Percentiles rank a stretch among this genome's conserved stretches.
Conservation (phyloP, 2,329 filamentous ascomycete genomes). For the Fusarium xyrophilum region DNA sequence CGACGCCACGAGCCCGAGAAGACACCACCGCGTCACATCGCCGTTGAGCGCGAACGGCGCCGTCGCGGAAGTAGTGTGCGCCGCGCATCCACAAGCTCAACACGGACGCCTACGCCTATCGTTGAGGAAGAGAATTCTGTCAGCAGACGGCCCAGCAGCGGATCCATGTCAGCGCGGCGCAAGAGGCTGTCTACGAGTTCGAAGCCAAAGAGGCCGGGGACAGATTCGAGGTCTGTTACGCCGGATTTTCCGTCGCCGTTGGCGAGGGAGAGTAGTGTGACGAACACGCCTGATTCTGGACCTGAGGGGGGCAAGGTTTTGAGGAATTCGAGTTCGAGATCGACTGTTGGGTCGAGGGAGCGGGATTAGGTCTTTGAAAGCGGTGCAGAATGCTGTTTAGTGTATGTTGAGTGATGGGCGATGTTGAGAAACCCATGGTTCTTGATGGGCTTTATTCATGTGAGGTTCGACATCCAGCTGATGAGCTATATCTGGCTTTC, state of each 20-base stretch:
- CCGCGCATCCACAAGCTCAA: slow-evolving; percentile 59
- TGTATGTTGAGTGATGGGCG: background rate
- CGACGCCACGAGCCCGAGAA: slow-evolving; percentile 50
- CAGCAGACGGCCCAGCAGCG: slow-evolving; percentile 56
- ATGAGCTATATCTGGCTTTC: background rate
- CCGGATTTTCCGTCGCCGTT: slow-evolving; percentile 63
- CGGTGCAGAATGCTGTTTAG: background rate
- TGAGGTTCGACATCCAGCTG: background rate
- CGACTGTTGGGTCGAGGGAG: slow-evolving; percentile 33
- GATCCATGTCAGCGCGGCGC: slow-evolving; percentile 58
- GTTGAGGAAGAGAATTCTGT: slow-evolving; percentile 55
- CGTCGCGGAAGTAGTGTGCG: slow-evolving; percentile 61
- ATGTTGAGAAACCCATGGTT: background rate
- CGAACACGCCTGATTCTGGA: slow-evolving; percentile 33
- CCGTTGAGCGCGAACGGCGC: slow-evolving; percentile 56
- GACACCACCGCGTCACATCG: slow-evolving; percentile 51
- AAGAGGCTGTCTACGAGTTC: slow-evolving; percentile 57
- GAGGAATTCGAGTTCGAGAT: slow-evolving; percentile 33
- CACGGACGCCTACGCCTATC: slow-evolving; percentile 58
- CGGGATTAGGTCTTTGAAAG: background rate
- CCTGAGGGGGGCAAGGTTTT: slow-evolving; percentile 36
- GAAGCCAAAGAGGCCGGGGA: slow-evolving; percentile 53
- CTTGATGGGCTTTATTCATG: background rate
- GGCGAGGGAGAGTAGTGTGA: slow-evolving; percentile 54
- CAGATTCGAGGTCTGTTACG: slow-evolving; percentile 61